Conservation (phyloP, 352 stramenopile species). For the Pythium aquatile region DNA sequence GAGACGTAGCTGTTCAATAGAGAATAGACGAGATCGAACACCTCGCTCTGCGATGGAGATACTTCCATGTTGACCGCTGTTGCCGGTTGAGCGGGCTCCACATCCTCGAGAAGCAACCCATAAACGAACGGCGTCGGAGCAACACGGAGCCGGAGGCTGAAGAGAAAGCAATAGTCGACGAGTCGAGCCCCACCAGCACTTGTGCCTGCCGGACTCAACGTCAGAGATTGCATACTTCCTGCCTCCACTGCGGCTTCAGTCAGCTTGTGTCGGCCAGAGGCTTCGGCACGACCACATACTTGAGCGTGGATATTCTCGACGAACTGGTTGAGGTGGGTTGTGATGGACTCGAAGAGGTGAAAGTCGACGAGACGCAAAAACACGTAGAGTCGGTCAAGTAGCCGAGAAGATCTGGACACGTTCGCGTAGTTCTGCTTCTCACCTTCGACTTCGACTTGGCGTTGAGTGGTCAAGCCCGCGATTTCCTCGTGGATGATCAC, state of each 20-base stretch:
- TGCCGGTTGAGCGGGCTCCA: constrained; percentile 1
- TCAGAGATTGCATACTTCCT: background rate
- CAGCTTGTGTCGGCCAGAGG: background rate
- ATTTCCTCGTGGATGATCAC: constrained; percentile 10
- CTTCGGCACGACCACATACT: constrained; percentile 31
- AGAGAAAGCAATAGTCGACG: constrained; percentile 32
- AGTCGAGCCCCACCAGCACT: background rate
- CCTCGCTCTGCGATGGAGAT: constrained; percentile 30
- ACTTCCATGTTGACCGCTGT: constrained; percentile 19
- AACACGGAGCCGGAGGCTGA: constrained; percentile 23
- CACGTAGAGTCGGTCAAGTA: constrained; percentile 52
- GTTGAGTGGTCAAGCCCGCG: background rate
- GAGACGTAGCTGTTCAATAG: constrained; percentile 48
- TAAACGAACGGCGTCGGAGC: constrained; percentile 25
- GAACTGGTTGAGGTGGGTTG: constrained; percentile 33
- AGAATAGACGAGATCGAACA: constrained; percentile 42
- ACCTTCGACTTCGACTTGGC: constrained; percentile 7
- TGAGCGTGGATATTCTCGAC: constrained; percentile 32
- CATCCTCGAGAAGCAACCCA: constrained; percentile 15
- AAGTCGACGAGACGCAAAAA: constrained; percentile 54
- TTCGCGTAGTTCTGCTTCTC: constrained; percentile 23
- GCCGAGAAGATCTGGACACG: constrained; percentile 21
- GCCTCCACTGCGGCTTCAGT: background rate
- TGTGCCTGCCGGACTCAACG: background rate
- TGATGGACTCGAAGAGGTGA: constrained; percentile 46